phyloP scores from a whole-genome alignment of 257 asterid species.

The Nicotiana otophora region DNA sequence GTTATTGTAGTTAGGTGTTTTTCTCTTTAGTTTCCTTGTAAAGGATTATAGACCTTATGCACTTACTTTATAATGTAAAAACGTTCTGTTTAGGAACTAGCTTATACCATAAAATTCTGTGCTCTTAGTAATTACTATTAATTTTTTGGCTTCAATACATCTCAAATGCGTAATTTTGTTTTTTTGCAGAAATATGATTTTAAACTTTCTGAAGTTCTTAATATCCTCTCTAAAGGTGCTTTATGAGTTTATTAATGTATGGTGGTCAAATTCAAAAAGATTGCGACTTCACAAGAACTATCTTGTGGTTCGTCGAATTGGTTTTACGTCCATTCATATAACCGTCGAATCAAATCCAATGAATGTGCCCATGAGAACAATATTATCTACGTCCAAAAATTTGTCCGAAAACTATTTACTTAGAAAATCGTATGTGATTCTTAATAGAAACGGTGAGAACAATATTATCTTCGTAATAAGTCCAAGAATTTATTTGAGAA shows the following conservation, averaged over 20 bases:
- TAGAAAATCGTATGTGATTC: background rate
- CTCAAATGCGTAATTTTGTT: background rate
- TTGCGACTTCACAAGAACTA: background rate
- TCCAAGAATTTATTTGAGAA: background rate
- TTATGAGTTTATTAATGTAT: background rate
- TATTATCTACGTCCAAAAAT: background rate
- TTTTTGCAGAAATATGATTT: background rate
- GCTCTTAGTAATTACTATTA: background rate
- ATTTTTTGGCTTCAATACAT: background rate
- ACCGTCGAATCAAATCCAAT: background rate
- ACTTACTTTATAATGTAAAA: constrained; percentile 5
- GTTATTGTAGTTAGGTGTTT: constrained; percentile 10
- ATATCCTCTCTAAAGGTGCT: background rate
- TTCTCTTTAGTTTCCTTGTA: background rate
- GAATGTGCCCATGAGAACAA: background rate
- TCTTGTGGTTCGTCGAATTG: background rate
- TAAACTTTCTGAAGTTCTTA: background rate
- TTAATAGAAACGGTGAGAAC: too few relatives aligned
- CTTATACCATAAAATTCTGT: background rate
- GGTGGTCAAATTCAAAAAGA: background rate
- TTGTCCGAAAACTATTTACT: background rate
- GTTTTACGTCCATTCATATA: background rate
- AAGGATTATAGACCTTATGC: background rate
- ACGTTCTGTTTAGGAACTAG: background rate
- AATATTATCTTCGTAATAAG: background rate